Evolutionary conservation across 768 basidiomycete species (phyloP).

Genomic region (Xanthoconium stramineum): DNA sequence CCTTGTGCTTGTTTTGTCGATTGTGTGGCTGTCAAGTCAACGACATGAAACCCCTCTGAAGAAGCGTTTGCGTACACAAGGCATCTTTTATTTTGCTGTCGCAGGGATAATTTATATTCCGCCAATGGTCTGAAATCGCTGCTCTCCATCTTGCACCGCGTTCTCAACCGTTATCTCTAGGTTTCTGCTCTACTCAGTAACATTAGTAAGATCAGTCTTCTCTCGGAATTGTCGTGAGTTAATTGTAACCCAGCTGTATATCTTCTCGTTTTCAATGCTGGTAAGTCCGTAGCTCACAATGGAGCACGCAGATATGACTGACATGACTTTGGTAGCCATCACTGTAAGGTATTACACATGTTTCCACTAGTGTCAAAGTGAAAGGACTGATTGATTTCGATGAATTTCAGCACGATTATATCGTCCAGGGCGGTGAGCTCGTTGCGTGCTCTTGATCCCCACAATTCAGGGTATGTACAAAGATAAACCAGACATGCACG

Average conservation of each 20-base stretch:
- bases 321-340: conserved; percentile 5
- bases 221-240: not conserved
- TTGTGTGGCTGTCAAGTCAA: conserved; percentile 13
- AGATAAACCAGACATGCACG: not conserved
- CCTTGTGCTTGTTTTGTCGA: conserved; percentile 14
- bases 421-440: conserved; percentile 17
- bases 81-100: conserved; percentile 12
- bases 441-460: not conserved
- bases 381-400: too few species aligned
- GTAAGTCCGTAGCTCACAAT: not conserved
- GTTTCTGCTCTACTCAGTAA: not conserved
- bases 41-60: conserved; percentile 9
- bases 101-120: conserved; percentile 12
- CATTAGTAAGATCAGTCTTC: conserved; percentile 1
- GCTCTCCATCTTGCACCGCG: conserved; percentile 13
- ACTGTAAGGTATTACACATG: conserved; percentile 2
- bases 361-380: too few species aligned
- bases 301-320: not conserved
- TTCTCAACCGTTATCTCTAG: not conserved
- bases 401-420: not conserved
- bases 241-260: not conserved
- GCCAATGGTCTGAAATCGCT: conserved; percentile 1
- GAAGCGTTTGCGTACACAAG: conserved; percentile 18
- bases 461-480: conserved; percentile 2
- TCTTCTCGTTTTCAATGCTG: not conserved